phyloP scores from a whole-genome alignment of 192 early-diverging fungal species.

The Gaertneriomyces sp. region DNA sequence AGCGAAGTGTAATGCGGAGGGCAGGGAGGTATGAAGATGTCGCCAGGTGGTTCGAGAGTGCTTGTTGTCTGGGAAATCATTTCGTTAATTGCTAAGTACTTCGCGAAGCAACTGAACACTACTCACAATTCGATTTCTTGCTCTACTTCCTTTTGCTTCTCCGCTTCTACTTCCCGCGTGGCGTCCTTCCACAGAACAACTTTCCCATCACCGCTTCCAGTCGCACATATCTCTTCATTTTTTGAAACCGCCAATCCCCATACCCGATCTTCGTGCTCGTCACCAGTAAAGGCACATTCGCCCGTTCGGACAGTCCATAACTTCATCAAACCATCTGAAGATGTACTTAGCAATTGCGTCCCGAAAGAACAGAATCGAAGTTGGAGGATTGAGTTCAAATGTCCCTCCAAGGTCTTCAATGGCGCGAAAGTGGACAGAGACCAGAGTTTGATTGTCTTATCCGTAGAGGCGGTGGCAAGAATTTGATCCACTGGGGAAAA shows the following conservation, averaged over 20 bases:
- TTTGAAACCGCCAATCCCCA: constrained; percentile 83
- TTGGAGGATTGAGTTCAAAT: constrained; percentile 92
- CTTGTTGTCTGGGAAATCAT: constrained; percentile 70
- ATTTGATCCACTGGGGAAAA: constrained; percentile 97
- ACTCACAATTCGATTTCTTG: constrained; percentile 63
- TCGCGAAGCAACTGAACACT: neutral
- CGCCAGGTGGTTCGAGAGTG: constrained; percentile 77
- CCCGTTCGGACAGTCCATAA: constrained; percentile 91
- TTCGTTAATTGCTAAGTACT: neutral
- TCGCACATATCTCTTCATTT: constrained; percentile 66
- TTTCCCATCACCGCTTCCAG: constrained; percentile 87
- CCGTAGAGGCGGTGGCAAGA: constrained; percentile 85
- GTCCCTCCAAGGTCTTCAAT: constrained; percentile 86
- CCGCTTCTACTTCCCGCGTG: constrained; percentile 75
- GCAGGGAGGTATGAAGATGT: constrained; percentile 92
- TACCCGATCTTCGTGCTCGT: constrained; percentile 88
- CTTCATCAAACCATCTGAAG: constrained; percentile 92
- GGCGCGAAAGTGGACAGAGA: no score
- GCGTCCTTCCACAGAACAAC: constrained; percentile 92
- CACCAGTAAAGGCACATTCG: constrained; percentile 86
- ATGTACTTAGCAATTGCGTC: constrained; percentile 80
- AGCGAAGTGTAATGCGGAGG: constrained; percentile 79
- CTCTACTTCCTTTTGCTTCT: constrained; percentile 65
- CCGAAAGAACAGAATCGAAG: constrained; percentile 81
- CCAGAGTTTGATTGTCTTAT: constrained; percentile 96